A percentile compares a stretch with the other conserved stretches of the same genome.
Evolutionary conservation across 1,284 basidiomycete genomes (phyloP).

Genomic region (Bondarzewia mesenterica): DNA sequence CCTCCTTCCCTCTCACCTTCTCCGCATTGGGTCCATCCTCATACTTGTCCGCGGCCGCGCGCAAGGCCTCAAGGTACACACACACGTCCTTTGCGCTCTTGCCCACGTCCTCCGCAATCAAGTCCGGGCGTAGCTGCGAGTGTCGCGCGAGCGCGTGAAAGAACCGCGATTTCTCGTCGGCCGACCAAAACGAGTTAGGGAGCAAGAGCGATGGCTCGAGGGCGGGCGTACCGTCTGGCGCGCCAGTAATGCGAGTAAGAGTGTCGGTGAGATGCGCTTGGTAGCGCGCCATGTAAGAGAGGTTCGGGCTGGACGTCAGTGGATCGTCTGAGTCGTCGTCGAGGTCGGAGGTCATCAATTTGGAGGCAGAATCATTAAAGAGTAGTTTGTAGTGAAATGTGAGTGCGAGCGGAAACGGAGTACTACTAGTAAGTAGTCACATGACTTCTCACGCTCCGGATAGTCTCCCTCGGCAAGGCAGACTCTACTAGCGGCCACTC

Average conservation of each 20-base stretch:
- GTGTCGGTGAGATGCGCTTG: neutral
- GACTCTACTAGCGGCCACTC: too few species aligned
- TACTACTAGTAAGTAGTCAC: too few species aligned
- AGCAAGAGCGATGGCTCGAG: neutral
- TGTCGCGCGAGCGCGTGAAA: slow-evolving; percentile 57
- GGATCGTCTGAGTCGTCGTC: neutral
- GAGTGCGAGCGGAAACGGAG: too few species aligned
- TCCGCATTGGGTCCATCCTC: slow-evolving; percentile 7
- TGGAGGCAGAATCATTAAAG: too few species aligned
- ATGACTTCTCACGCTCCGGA: too few species aligned
- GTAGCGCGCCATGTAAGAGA: neutral
- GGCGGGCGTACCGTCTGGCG: neutral
- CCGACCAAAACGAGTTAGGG: slow-evolving; percentile 41
- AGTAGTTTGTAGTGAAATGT: too few species aligned
- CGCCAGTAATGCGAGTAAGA: neutral
- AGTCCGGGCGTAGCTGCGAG: slow-evolving; percentile 64
- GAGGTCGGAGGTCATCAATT: neutral
- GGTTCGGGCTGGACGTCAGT: neutral
- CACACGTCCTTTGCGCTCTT: slow-evolving; percentile 57
- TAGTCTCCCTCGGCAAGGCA: too few species aligned
- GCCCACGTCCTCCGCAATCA: slow-evolving; percentile 52
- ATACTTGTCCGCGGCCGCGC: slow-evolving; percentile 19
- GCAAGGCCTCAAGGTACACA: slow-evolving; percentile 48
- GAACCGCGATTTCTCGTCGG: slow-evolving; percentile 58
- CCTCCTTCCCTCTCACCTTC: slow-evolving; percentile 7